Evolutionary conservation across 2,329 filamentous ascomycete species (phyloP).

Genomic region (Phaeosphaeriaceae sp.): DNA sequence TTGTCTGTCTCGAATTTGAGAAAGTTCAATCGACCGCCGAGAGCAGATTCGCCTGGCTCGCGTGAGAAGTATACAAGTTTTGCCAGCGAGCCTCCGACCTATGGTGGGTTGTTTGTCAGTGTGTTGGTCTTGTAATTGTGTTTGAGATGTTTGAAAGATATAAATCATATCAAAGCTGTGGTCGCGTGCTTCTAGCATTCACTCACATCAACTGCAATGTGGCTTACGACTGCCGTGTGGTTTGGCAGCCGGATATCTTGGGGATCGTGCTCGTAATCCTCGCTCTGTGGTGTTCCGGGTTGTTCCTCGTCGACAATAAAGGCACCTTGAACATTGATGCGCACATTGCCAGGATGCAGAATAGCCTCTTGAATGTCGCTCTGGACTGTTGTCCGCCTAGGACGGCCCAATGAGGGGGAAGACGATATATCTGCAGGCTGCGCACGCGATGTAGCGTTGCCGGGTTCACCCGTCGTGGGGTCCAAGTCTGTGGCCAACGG

Average conservation of each 20-base stretch:
- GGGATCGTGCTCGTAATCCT: constrained; percentile 72
- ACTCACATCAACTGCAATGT: constrained; percentile 93
- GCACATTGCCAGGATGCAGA: constrained; percentile 70
- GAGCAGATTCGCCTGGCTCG: constrained; percentile 77
- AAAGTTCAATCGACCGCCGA: constrained; percentile 91
- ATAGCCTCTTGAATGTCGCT: constrained; percentile 60
- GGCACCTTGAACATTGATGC: constrained; percentile 95
- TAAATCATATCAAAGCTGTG: too few relatives aligned
- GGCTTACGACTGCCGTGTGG: constrained; percentile 92
- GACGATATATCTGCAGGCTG: constrained; percentile 23
- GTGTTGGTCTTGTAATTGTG: not conserved
- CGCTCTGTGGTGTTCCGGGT: constrained; percentile 56
- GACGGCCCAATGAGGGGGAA: constrained; percentile 25
- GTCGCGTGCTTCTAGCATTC: constrained; percentile 21
- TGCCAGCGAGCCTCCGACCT: constrained; percentile 95
- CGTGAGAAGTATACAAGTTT: constrained; percentile 98
- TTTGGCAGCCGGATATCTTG: constrained; percentile 96
- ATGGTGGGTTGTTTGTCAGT: not conserved
- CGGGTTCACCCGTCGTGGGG: constrained; percentile 43
- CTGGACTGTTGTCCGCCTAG: constrained; percentile 39
- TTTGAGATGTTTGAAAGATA: too few relatives aligned
- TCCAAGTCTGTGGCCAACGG: constrained; percentile 20
- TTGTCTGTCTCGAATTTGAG: constrained; percentile 94
- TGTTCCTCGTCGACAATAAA: constrained; percentile 85
- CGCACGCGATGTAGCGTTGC: constrained; percentile 25